These are phyloP conservation scores for Hsuehochloa calcarea DNA, from an alignment of 176 grass and related monocot genomes.

Conservation along the genomic window DNA sequence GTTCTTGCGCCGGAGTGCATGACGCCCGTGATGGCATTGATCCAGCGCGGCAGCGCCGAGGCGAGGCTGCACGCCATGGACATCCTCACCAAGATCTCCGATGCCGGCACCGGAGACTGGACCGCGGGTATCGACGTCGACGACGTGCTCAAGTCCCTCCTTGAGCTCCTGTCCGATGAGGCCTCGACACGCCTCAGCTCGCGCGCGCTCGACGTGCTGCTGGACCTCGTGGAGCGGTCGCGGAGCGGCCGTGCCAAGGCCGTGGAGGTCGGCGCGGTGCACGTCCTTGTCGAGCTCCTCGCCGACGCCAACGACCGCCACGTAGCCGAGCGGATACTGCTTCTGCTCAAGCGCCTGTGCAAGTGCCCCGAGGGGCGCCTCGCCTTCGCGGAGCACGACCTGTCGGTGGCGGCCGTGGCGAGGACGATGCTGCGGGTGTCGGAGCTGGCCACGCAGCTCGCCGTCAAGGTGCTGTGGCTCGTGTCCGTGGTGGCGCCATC, in stretches of 20 bases:
- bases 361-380: conserved; percentile 64
- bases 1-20: conserved; percentile 49
- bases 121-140: conserved; percentile 26
- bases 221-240: conserved; percentile 43
- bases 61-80: conserved; percentile 63
- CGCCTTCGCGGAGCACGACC: conserved; percentile 66
- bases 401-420: conserved; percentile 56
- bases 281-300: conserved; percentile 72
- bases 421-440: conserved; percentile 75
- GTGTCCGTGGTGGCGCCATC: conserved; percentile 45
- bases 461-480: conserved; percentile 76
- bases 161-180: conserved; percentile 86
- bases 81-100: conserved; percentile 60
- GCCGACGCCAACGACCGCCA: conserved; percentile 48
- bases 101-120: conserved; percentile 47
- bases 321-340: conserved; percentile 60
- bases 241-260: conserved; percentile 43
- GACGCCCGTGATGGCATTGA: conserved; percentile 45
- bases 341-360: conserved; percentile 76
- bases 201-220: conserved; percentile 61
- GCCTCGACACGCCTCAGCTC: conserved; percentile 67
- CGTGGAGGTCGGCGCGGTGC: conserved; percentile 66
- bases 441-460: conserved; percentile 64
- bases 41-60: conserved; percentile 73
- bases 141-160: conserved; percentile 62